Evolutionary conservation across 805 yeast species (phyloP), one percentile per base, ranked within the genome.

Genomic region (Tanozyma kutaoensis): DNA sequence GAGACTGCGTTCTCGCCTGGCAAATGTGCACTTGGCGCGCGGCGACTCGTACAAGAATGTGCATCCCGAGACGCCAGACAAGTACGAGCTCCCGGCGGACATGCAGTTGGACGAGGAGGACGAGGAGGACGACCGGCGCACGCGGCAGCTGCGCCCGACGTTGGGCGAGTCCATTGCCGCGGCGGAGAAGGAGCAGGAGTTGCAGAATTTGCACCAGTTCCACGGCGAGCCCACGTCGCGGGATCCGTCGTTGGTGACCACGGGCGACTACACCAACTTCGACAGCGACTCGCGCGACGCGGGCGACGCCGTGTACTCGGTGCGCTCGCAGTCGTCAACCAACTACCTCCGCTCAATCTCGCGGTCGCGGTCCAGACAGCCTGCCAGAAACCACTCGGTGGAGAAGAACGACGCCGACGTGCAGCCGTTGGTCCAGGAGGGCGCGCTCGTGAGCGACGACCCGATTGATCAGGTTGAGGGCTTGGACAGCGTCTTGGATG

Each of bases 41-140:
- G 91, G 88, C 20, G 86, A 76, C 36, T 72, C 85, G 1, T 77
- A 77, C 44, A 79, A 75, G 39, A 66, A 68, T 39, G 69, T 72
- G 8, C 57, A 62, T 26, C 48, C 50, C 11, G 66, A 62, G 25
- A 61, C 62, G 26, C 69, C 64, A 16, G 42, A 55, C 12, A 54
- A 52, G 29, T 61, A 58, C 32, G 59, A 59, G 32, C 49, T 59
- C 25, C 66, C 66, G 13, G 54, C 65, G 2, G 59, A 47, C 25
- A 46, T 59, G 30, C 40, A 37, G 5, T 34, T 36, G 14, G 40
- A 36, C 4, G 23, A 21, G 11, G 52, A 45, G 21, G 50, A 45
- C 12, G 55, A 52, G 21, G 42, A 51, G 4, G 55, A 47, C 25
- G 56, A 54, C 45, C 40, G 64, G 45, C 35, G 60, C 45, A 34